Base-by-base conservation (phyloP, 1,139 yeast species). In the Torulaspora pretoriensis region DNA sequence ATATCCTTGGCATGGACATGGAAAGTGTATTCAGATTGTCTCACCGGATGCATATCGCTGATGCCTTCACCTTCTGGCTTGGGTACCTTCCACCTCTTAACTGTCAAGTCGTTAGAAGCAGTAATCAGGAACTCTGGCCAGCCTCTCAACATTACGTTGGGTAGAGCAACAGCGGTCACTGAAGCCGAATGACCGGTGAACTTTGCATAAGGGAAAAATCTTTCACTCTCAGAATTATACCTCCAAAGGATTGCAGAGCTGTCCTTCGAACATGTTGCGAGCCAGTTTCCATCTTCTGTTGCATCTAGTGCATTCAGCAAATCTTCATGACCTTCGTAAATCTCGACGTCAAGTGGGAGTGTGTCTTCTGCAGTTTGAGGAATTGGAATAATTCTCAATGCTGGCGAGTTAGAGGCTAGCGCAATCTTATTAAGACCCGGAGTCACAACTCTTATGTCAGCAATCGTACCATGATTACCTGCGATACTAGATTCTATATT, bases 1-100 rank as follows among this genome's bases (percentile, higher is more conserved):
- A 92, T 90, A 65, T 92, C 97, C 64, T 92, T 92, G 45, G 92
- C 98, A 65, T 92, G 99, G 0, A 97, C 98, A 60, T 92, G 80
- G 70, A 97, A 78, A 0, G 98, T 92, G 65, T 83, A 92, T 37
- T 80, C 83, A 3, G 96, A 82, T 1, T 75, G 70, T 45, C 60
- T 72, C 14, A 73, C 61, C 34, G 64, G 49, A 43, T 69, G 70
- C 22, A 75, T 69, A 19, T 50, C 50, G 4, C 39, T 35, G 8
- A 33, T 19, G 2, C 45, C 38, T 8, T 47, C 43, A 3, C 44
- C 50, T 13, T 57, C 53, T 13, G 64, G 61, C 46, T 69, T 70
- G 12, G 89, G 94, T 25, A 87, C 74, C 40, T 73, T 73, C 98
- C 98, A 92, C 65, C 83, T 83, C 64, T 92, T 92, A 30, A 92